phyloP scores from a whole-genome alignment of 2,329 filamentous ascomycete genomes.

The Bipolaris cookei region DNA sequence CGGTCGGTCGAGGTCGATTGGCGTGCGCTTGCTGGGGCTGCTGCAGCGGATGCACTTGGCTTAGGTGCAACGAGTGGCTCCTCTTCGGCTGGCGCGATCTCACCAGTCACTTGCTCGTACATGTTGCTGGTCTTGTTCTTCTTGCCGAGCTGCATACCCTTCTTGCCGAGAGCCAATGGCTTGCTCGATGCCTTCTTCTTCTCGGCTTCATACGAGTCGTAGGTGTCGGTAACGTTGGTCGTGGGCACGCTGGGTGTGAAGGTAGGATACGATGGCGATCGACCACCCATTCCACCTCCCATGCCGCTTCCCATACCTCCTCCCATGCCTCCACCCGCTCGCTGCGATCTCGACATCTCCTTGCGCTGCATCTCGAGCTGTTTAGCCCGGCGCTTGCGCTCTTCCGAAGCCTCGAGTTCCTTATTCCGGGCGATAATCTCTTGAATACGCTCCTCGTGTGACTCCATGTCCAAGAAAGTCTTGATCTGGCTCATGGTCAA shows the following conservation, averaged over 20 bases:
- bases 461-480: conserved; percentile 99
- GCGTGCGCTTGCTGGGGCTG: conserved; percentile 61
- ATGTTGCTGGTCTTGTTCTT: conserved; percentile 98
- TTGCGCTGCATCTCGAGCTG: conserved; percentile 99
- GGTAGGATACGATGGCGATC: conserved; percentile 83
- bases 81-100: conserved; percentile 78
- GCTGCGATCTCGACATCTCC: conserved; percentile 81
- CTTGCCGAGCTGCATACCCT: conserved; percentile 99
- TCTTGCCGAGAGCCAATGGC: conserved; percentile 83
- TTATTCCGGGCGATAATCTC: conserved; percentile 81
- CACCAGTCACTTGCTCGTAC: conserved; percentile 92
- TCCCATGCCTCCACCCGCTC: conserved; percentile 49
- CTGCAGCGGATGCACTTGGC: conserved; percentile 57
- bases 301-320: conserved; percentile 38
- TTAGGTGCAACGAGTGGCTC: conserved; percentile 75
- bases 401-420: conserved; percentile 95
- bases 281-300: conserved; percentile 61
- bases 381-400: conserved; percentile 98
- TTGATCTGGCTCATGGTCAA: conserved; percentile 96
- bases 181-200: conserved; percentile 88
- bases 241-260: conserved; percentile 83
- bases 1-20: conserved; percentile 73
- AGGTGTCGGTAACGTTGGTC: conserved; percentile 73
- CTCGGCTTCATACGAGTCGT: conserved; percentile 94
- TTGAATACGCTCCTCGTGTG: conserved; percentile 97